Evolutionary conservation across 495 filamentous ascomycete genomes (phyloP).

Genomic region (Pseudevernia furfuracea): DNA sequence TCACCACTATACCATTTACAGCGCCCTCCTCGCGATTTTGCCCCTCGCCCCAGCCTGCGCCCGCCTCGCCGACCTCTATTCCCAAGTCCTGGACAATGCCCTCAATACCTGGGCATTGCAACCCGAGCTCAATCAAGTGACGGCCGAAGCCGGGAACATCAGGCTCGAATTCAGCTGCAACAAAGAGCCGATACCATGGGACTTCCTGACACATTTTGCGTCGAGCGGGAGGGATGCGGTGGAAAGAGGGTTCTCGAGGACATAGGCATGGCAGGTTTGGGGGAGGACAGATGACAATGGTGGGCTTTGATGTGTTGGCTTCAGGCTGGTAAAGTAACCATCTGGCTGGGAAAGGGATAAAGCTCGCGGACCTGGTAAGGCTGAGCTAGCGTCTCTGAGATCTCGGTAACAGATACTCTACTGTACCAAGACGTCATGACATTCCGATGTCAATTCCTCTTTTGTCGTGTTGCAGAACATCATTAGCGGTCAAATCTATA

Average conservation of each 20-base stretch:
- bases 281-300: no score
- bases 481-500: no score
- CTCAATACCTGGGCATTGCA: not conserved
- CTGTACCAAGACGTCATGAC: conserved; percentile 2
- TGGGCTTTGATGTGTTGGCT: no score
- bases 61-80: not conserved
- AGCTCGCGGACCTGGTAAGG: no score
- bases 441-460: no score
- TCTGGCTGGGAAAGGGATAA: no score
- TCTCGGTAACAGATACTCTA: conserved; percentile 3
- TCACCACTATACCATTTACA: not conserved
- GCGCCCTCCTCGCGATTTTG: not conserved
- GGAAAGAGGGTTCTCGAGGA: no score
- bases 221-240: not conserved
- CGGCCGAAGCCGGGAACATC: not conserved
- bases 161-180: not conserved
- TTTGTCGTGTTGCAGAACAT: no score
- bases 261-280: no score
- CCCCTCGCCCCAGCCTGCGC: not conserved
- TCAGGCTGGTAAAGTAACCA: not conserved
- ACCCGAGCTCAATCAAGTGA: no score
- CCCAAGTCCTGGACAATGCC: not conserved
- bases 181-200: not conserved
- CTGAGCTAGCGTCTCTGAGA: conserved; percentile 1
- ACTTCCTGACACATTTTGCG: not conserved